Conservation (phyloP, 108 stramenopile species). For the Nannochloropsis gaditana region DNA sequence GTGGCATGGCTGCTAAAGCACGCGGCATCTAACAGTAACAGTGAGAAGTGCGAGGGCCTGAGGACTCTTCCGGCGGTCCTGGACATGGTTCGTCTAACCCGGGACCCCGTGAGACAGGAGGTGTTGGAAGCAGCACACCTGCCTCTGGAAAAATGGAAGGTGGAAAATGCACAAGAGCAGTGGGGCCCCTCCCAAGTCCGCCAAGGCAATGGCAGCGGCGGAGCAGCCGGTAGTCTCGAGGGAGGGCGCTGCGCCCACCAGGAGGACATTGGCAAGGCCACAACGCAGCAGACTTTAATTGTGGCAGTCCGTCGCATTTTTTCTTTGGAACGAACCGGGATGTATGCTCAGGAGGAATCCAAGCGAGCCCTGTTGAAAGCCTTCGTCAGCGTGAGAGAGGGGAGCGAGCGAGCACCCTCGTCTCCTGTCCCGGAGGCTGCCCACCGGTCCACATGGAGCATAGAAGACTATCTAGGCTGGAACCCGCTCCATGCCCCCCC, state of each 20-base stretch:
- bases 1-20: neutral
- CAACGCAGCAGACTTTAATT: neutral
- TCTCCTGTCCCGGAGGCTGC: neutral
- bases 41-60: neutral
- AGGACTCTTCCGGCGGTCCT: neutral
- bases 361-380: neutral
- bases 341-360: neutral
- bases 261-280: neutral
- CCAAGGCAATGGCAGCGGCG: neutral
- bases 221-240: neutral
- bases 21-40: neutral
- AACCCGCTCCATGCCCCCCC: neutral
- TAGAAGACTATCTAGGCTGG: constrained; percentile 15
- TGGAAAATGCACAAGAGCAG: neutral
- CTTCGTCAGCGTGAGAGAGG: neutral
- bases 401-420: neutral
- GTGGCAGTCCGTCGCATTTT: neutral
- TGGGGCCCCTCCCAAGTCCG: neutral
- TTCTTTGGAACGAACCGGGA: neutral
- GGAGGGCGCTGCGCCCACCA: too few relatives aligned
- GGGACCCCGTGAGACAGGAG: constrained; percentile 16
- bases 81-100: neutral
- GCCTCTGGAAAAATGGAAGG: neutral
- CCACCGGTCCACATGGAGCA: neutral
- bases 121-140: neutral